Conservation (phyloP, 2,329 filamentous ascomycete genomes). For the Alternaria arborescens region DNA sequence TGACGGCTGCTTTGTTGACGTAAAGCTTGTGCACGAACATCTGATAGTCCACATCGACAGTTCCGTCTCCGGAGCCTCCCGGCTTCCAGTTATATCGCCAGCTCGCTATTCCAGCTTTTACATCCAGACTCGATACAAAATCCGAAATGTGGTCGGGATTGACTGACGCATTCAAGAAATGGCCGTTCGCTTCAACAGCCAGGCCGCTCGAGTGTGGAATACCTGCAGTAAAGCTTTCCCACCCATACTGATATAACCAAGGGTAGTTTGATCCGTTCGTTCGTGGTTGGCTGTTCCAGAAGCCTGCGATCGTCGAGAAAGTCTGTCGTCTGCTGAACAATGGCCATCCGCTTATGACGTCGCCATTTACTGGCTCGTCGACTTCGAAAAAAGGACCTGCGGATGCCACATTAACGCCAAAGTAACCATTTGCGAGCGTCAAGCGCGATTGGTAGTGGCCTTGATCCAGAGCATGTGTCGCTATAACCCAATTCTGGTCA, state of each 20-base stretch:
- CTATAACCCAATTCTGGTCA: constrained; percentile 64
- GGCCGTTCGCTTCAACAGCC: constrained; percentile 63
- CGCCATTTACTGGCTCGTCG: constrained; percentile 59
- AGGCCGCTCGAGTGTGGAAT: constrained; percentile 74
- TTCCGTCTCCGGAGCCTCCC: constrained; percentile 46
- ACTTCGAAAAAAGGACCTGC: constrained; percentile 69
- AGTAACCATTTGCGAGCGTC: constrained; percentile 65
- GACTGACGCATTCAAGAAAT: constrained; percentile 68
- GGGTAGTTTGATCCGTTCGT: constrained; percentile 70
- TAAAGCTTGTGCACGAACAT: constrained; percentile 71
- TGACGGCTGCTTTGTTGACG: constrained; percentile 68
- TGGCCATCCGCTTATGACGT: constrained; percentile 72
- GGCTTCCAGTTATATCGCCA: constrained; percentile 76
- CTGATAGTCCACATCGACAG: constrained; percentile 70
- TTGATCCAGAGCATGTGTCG: constrained; percentile 62
- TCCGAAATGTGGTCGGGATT: constrained; percentile 65
- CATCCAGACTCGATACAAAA: constrained; percentile 69
- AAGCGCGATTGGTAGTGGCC: constrained; percentile 69
- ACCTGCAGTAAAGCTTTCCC: constrained; percentile 74
- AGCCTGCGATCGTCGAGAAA: constrained; percentile 73
- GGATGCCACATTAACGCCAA: constrained; percentile 71
- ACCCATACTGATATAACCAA: constrained; percentile 74
- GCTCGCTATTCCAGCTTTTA: constrained; percentile 68
- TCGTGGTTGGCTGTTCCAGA: constrained; percentile 68
- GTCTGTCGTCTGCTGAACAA: constrained; percentile 69